Base-by-base conservation (phyloP, 805 yeast genomes). In the Nakazawaea laoshanensis region DNA sequence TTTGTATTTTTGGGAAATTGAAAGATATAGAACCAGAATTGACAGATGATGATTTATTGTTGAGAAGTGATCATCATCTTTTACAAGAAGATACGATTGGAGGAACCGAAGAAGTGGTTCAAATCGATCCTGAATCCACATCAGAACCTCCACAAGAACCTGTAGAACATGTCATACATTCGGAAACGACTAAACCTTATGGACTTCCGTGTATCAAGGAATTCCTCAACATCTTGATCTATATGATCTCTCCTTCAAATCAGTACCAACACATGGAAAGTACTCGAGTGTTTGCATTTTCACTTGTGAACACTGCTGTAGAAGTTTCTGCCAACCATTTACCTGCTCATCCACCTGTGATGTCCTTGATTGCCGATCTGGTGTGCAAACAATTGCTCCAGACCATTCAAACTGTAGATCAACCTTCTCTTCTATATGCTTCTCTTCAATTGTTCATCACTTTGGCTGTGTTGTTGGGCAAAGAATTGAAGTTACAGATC, bases 331-430 rank as follows among this genome's bases (percentile, higher is more conserved):
- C 96, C 3, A 59, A 64, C 33, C 63, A 61, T 11, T 65, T 87
- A 32, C 61, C 70, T 3, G 51, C 58, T 19, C 89, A 83, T 48
- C 75, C 82, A 2, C 65, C 78, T 4, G 59, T 88, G 29, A 67
- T 85, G 50, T 69, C 66, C 13, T 58, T 86, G 18, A 69, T 85
- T 7, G 71, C 89, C 2, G 92, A 86, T 47, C 78, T 83, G 7
- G 70, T 88, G n/a, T 84, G 86, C 52, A 89, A 87, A 50, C 83
- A 85, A 47, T 66, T 88, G 19, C 71, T 89, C 29, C 92, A 78
- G 50, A 70, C 87, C 18, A 74, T 87, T 19, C 83, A 94, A 40
- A 68, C 74, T 21, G 64, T 70, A 2, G 94, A 85, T 42, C 80
- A 86, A 12, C 70, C 84, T 2, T 66, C 79, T 3, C 59, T 92